Conservation (phyloP, 73 alveolate genomes). For the Effrenium voratum region DNA sequence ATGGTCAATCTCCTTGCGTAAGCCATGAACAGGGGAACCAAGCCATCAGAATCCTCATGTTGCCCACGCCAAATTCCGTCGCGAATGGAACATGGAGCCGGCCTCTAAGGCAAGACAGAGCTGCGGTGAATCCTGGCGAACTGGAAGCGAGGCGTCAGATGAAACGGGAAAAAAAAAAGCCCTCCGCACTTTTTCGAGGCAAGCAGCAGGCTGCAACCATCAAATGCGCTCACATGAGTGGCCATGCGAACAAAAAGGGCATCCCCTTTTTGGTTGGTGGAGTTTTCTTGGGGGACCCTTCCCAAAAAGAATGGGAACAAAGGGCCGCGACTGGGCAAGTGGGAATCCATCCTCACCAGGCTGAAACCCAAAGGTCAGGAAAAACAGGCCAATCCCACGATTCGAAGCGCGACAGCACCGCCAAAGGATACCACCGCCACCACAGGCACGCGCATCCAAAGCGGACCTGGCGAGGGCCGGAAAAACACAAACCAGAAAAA, state of each 20-base stretch:
- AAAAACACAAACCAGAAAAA: neutral
- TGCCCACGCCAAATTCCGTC: neutral
- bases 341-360: too few species aligned
- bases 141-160: neutral
- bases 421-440: constrained; percentile 86
- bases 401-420: neutral
- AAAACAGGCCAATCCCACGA: too few species aligned
- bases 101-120: constrained; percentile 66
- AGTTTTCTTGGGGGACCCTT: neutral
- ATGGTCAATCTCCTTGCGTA: neutral
- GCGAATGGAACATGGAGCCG: neutral
- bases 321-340: neutral
- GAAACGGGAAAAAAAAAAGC: neutral
- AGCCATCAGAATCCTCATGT: neutral
- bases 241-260: neutral
- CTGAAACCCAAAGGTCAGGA: too few species aligned
- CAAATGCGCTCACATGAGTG: neutral
- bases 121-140: constrained; percentile 50
- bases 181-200: neutral
- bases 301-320: neutral
- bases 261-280: neutral
- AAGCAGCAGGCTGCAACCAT: neutral
- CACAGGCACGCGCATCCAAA: constrained; percentile 89
- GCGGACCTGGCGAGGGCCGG: constrained; percentile 27
- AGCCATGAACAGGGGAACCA: neutral